phyloP scores from a whole-genome alignment of 2,329 filamentous ascomycete genomes.

The Cadophora sp. region DNA sequence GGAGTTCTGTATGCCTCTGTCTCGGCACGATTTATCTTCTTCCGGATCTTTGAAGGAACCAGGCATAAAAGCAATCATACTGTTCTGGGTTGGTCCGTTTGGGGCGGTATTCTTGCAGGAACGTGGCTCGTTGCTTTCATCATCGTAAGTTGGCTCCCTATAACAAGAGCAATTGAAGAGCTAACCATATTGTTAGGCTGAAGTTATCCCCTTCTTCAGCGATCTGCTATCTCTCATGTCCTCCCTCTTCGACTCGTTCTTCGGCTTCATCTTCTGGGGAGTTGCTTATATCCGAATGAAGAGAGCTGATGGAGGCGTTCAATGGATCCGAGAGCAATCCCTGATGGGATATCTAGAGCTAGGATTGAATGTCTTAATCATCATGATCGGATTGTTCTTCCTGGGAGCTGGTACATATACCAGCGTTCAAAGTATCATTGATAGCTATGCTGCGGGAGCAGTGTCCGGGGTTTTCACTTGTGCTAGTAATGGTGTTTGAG shows the following conservation, averaged over 20 bases:
- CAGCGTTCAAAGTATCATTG: slow-evolving; percentile 75
- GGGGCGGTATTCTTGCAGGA: slow-evolving; percentile 74
- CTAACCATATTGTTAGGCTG: slow-evolving; percentile 54
- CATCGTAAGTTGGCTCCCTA: slow-evolving; percentile 58
- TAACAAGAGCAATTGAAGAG: background rate
- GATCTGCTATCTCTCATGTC: slow-evolving; percentile 75
- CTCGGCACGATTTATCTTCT: slow-evolving; percentile 89
- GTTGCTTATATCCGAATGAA: slow-evolving; percentile 82
- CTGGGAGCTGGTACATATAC: slow-evolving; percentile 83
- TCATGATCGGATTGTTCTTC: slow-evolving; percentile 80
- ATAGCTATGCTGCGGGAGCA: slow-evolving; percentile 68
- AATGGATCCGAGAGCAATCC: slow-evolving; percentile 44
- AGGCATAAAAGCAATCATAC: slow-evolving; percentile 84
- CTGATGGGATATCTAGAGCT: slow-evolving; percentile 57
- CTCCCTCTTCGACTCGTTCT: slow-evolving; percentile 92
- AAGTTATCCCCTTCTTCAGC: slow-evolving; percentile 93
- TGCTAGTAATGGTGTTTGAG: slow-evolving; percentile 67
- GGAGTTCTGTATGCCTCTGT: slow-evolving; percentile 92
- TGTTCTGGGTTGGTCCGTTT: slow-evolving; percentile 78
- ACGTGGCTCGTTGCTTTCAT: slow-evolving; percentile 92
- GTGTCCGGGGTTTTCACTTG: slow-evolving; percentile 81
- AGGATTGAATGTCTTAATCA: slow-evolving; percentile 75
- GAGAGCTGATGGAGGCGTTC: slow-evolving; percentile 63
- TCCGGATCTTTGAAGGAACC: slow-evolving; percentile 82
- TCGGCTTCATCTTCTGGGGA: slow-evolving; percentile 96